Percentiles rank a stretch among this genome's conserved stretches.
Evolutionary conservation across 495 filamentous ascomycete genomes (phyloP).

Genomic region (Parachaetomium inaequale): DNA sequence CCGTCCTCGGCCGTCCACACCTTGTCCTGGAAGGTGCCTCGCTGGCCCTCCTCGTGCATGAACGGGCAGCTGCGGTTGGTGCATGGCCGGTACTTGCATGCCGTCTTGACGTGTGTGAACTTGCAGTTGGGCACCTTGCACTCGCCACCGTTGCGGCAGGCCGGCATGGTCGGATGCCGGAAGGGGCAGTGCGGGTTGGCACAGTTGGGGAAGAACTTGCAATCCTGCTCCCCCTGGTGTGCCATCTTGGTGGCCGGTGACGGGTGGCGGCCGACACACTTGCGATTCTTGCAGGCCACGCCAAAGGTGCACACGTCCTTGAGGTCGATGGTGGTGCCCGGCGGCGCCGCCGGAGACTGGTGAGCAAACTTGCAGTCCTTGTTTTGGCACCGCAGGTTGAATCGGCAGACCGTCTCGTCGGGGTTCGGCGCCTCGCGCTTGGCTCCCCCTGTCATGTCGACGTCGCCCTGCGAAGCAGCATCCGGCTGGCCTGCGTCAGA

Average conservation of each 20-base stretch:
- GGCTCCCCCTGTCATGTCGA: slow-evolving; percentile 50
- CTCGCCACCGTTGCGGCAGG: slow-evolving; percentile 90
- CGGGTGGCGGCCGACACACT: slow-evolving; percentile 88
- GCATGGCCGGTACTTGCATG: slow-evolving; percentile 91
- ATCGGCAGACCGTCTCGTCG: slow-evolving; percentile 72
- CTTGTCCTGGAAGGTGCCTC: slow-evolving; percentile 76
- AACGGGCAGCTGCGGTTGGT: slow-evolving; percentile 78
- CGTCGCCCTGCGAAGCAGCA: slow-evolving; percentile 36
- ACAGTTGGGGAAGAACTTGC: slow-evolving; percentile 94
- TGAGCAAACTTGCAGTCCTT: slow-evolving; percentile 89
- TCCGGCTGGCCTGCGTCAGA: slow-evolving; percentile 30
- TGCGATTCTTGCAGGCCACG: slow-evolving; percentile 88
- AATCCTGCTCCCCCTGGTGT: slow-evolving; percentile 79
- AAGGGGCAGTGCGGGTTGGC: slow-evolving; percentile 82
- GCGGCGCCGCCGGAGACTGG: slow-evolving; percentile 85
- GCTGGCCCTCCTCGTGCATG: slow-evolving; percentile 89
- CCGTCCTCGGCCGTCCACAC: slow-evolving; percentile 75
- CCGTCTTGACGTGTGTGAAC: slow-evolving; percentile 76
- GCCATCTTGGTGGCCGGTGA: slow-evolving; percentile 77
- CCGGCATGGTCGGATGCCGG: slow-evolving; percentile 71
- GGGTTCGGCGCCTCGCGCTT: slow-evolving; percentile 48
- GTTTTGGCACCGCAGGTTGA: slow-evolving; percentile 82
- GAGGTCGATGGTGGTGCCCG: slow-evolving; percentile 70
- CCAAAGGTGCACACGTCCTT: slow-evolving; percentile 79
- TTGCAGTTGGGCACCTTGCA: slow-evolving; percentile 82